phyloP scores from a whole-genome alignment of 1,284 basidiomycete genomes.

The Boletus semigastroideus region DNA sequence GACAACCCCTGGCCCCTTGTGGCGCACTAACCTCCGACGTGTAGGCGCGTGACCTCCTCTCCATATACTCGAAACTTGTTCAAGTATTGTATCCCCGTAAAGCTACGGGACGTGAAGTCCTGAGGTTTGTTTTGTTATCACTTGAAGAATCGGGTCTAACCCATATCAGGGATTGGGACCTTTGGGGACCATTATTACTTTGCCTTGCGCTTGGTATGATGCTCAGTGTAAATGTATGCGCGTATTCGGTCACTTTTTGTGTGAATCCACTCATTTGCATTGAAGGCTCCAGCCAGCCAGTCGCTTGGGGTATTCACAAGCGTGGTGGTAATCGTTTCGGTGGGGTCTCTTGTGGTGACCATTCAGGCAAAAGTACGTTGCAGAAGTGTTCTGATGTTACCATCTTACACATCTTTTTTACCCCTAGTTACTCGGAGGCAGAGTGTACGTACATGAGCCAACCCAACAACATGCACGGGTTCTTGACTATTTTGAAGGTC shows the following conservation, averaged over 20 bases:
- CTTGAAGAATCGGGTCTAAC: slow-evolving; percentile 8
- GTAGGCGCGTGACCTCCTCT: slow-evolving; percentile 84
- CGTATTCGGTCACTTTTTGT: not conserved
- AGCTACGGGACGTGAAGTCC: slow-evolving; percentile 73
- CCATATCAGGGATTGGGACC: slow-evolving; percentile 82
- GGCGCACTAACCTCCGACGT: slow-evolving; percentile 8
- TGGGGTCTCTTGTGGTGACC: slow-evolving; percentile 88
- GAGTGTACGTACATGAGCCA: slow-evolving; percentile 64
- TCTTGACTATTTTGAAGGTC: slow-evolving; percentile 53
- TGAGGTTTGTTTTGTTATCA: slow-evolving; percentile 49
- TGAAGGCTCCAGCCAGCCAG: slow-evolving; percentile 79
- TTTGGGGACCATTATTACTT: slow-evolving; percentile 92
- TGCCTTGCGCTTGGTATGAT: slow-evolving; percentile 85
- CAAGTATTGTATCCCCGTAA: slow-evolving; percentile 90
- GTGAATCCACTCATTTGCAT: not conserved
- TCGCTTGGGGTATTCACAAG: slow-evolving; percentile 88
- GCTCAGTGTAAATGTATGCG: slow-evolving; percentile 81
- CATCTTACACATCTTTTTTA: slow-evolving; percentile 5
- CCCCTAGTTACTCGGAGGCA: slow-evolving; percentile 80
- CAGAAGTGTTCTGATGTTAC: not conserved
- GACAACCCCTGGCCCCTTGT: slow-evolving; percentile 4
- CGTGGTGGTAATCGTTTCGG: slow-evolving; percentile 86
- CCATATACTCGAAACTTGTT: slow-evolving; percentile 88
- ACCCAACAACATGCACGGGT: not conserved
- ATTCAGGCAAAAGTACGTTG: slow-evolving; percentile 80